These are phyloP conservation scores for Hypericum androsaemum DNA, from an alignment of 345 rosid species.

Conservation along the genomic window DNA sequence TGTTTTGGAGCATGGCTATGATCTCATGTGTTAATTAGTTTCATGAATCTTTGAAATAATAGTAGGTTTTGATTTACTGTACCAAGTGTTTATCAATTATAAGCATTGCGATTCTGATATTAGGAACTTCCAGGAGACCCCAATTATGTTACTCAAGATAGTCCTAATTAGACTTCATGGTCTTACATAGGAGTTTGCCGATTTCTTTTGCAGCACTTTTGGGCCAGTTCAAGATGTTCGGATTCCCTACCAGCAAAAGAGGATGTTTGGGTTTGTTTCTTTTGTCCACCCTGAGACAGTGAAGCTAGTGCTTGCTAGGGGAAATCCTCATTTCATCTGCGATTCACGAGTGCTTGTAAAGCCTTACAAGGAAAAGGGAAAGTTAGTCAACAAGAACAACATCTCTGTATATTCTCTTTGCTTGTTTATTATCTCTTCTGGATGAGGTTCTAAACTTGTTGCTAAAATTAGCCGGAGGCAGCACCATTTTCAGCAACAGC, in stretches of 20 bases:
- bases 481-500: slow-evolving; percentile 52
- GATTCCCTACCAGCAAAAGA: slow-evolving; percentile 93
- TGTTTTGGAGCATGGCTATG: no score
- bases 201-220: slow-evolving; percentile 40
- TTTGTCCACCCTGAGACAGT: slow-evolving; percentile 72
- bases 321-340: slow-evolving; percentile 91
- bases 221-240: slow-evolving; percentile 98
- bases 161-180: no score
- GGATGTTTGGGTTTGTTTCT: slow-evolving; percentile 98
- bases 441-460: slow-evolving; percentile 9
- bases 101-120: no score
- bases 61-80: no score
- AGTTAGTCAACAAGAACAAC: slow-evolving; percentile 57
- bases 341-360: slow-evolving; percentile 95
- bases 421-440: slow-evolving; percentile 7
- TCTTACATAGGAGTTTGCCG: no score
- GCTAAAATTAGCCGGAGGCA: slow-evolving; percentile 54
- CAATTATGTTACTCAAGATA: no score
- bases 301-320: slow-evolving; percentile 67
- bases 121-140: no score
- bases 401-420: slow-evolving; percentile 2
- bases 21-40: no score
- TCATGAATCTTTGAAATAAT: no score
- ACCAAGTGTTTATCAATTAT: no score
- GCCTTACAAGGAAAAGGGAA: slow-evolving; percentile 98